Evolutionary conservation across 495 filamentous ascomycete genomes (phyloP), one percentile per base, ranked within the genome.

Genomic region (Ascodesmis nigricans): DNA sequence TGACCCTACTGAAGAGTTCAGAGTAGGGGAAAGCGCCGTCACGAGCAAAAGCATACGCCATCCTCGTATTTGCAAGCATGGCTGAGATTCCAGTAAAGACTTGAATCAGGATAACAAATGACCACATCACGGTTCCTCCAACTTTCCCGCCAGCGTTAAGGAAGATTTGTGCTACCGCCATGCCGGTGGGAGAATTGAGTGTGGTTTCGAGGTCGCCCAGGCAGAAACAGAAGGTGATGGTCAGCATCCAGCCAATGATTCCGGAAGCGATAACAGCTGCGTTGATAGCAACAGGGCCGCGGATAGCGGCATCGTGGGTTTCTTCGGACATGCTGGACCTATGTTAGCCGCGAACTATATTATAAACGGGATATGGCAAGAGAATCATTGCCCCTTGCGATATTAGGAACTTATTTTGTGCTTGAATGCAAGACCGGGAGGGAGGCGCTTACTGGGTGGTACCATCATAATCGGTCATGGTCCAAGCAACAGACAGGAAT

Each of bases 381-480:
- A n/a, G n/a, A n/a, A n/a, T n/a, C n/a, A n/a, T n/a, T n/a, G n/a
- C n/a, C n/a, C n/a, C n/a, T n/a, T n/a, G n/a, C n/a, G n/a, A n/a
- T n/a, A n/a, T n/a, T n/a, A n/a, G n/a, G n/a, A n/a, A n/a, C n/a
- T n/a, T n/a, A n/a, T n/a, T n/a, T n/a, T n/a, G n/a, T n/a, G n/a
- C n/a, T n/a, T n/a, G n/a, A n/a, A n/a, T n/a, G n/a, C n/a, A n/a
- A n/a, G n/a, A n/a, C n/a, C n/a, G n/a, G n/a, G n/a, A n/a, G n/a
- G n/a, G 29, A 18, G 27, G 24, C 29, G 47, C 61, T 50, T 45
- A 70, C 65, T 78, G 73, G 10, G 73, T 75, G 0, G 73, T 78
- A 18, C 68, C 72, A 45, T 77, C 73, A 41, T 78, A 78, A 45
- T 78, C 73, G 10, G 73, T 78, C 72, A 78, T 76, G 7, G 67